These are phyloP conservation scores for Alternaria novae-zelandiae DNA, from an alignment of 2,329 filamentous ascomycete genomes.

Conservation along the genomic window DNA sequence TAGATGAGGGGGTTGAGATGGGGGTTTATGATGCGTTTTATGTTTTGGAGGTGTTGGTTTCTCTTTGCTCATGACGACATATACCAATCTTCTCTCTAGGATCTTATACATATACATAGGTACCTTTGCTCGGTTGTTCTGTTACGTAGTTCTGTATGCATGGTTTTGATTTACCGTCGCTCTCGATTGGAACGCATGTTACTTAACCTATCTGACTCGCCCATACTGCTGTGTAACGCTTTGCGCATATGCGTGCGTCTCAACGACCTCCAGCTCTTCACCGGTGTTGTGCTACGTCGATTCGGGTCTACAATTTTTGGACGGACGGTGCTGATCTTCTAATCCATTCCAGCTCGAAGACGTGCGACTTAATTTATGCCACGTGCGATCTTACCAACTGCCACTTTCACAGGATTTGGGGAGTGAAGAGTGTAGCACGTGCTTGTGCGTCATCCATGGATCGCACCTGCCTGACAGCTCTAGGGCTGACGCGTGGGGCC, in stretches of 20 bases:
- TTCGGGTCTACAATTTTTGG: slow-evolving; percentile 36
- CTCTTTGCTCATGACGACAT: not conserved
- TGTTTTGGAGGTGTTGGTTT: not conserved
- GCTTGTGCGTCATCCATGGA: not conserved
- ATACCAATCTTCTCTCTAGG: slow-evolving; percentile 6
- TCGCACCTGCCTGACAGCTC: not conserved
- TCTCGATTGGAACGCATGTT: not conserved
- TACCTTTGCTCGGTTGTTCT: not conserved
- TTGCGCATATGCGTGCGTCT: not conserved
- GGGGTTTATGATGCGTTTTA: too few relatives aligned
- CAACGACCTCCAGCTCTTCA: slow-evolving; percentile 1
- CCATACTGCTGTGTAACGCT: not conserved
- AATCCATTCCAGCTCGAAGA: slow-evolving; percentile 7
- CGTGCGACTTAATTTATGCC: not conserved
- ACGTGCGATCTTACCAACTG: not conserved
- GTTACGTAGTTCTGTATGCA: not conserved
- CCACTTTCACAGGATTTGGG: not conserved
- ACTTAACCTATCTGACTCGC: not conserved
- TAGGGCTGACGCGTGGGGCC: slow-evolving; percentile 10
- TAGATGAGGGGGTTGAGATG: too few relatives aligned
- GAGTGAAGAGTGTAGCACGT: not conserved
- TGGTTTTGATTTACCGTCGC: not conserved
- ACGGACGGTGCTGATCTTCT: slow-evolving; percentile 42
- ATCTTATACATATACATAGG: not conserved
- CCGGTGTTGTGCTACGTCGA: slow-evolving; percentile 2